Evolutionary conservation across 306 rosid genomes (phyloP).

Genomic region (Carpinus fangiana): DNA sequence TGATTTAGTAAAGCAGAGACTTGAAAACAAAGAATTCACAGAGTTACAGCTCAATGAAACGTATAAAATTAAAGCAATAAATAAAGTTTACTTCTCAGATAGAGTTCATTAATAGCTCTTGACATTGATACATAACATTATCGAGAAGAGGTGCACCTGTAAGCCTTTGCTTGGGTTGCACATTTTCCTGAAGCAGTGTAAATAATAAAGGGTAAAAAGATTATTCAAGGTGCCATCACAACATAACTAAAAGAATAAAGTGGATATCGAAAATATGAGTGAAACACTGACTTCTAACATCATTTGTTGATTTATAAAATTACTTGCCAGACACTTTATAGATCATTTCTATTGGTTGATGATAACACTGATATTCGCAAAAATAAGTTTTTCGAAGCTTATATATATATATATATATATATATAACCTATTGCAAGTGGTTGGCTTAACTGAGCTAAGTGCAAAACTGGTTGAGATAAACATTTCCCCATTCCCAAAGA

Average conservation of each 20-base stretch:
- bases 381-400: not conserved
- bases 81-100: constrained; percentile 7
- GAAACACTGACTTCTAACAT: not conserved
- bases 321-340: not conserved
- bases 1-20: not conserved
- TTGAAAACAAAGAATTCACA: not conserved
- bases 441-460: not conserved
- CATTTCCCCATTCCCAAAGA: not conserved
- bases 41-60: not conserved
- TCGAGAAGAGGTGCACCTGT: constrained; percentile 33
- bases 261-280: not conserved
- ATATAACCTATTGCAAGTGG: not conserved
- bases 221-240: constrained; percentile 18
- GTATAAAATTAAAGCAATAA: not conserved
- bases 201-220: constrained; percentile 14
- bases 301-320: not conserved
- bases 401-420: too few relatives aligned
- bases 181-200: constrained; percentile 55
- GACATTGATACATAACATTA: constrained; percentile 43
- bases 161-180: constrained; percentile 41
- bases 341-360: not conserved
- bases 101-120: constrained; percentile 11
- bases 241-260: constrained; percentile 17
- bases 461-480: not conserved
- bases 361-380: not conserved